A percentile compares a stretch with the other conserved stretches of the same genome.
phyloP scores from a whole-genome alignment of 345 rosid species.

The Psidium friedrichsthalianum region DNA sequence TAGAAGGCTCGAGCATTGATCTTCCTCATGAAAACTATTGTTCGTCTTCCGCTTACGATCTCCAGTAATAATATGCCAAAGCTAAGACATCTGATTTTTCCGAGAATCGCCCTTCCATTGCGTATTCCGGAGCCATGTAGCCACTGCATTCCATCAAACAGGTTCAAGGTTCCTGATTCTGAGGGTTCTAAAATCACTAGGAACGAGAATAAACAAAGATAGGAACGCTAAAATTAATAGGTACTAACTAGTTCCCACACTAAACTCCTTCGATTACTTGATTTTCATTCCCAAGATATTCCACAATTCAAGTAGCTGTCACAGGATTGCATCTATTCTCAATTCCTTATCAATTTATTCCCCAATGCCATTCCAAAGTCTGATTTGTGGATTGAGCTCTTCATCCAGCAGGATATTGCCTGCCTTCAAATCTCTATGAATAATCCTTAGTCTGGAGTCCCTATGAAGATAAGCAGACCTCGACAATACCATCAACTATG shows the following conservation, averaged over 20 bases:
- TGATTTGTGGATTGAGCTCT: slow-evolving; percentile 34
- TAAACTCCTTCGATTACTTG: slow-evolving; percentile 29
- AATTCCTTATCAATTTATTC: too few species aligned
- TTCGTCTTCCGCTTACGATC: slow-evolving; percentile 35
- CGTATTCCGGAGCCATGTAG: slow-evolving; percentile 41
- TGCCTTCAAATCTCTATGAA: slow-evolving; percentile 36
- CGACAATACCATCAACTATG: slow-evolving; percentile 39
- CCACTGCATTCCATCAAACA: slow-evolving; percentile 11
- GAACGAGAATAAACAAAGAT: too few species aligned
- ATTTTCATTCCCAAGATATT: too few species aligned
- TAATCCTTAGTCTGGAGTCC: slow-evolving; percentile 42
- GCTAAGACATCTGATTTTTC: slow-evolving; percentile 33
- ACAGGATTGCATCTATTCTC: too few species aligned
- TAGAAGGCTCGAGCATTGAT: slow-evolving; percentile 7
- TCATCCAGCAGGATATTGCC: slow-evolving; percentile 44
- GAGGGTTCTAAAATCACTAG: not conserved
- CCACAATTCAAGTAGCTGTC: too few species aligned
- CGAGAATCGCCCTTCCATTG: slow-evolving; percentile 30
- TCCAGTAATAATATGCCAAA: slow-evolving; percentile 31
- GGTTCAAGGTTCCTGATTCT: not conserved
- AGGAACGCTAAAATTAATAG: not conserved
- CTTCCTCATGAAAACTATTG: slow-evolving; percentile 16
- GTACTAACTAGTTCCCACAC: slow-evolving; percentile 44
- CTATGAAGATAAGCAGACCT: slow-evolving; percentile 42
- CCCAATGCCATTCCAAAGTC: slow-evolving; percentile 56